phyloP scores from a whole-genome alignment of 768 basidiomycete species.

The Russula ochroleuca region DNA sequence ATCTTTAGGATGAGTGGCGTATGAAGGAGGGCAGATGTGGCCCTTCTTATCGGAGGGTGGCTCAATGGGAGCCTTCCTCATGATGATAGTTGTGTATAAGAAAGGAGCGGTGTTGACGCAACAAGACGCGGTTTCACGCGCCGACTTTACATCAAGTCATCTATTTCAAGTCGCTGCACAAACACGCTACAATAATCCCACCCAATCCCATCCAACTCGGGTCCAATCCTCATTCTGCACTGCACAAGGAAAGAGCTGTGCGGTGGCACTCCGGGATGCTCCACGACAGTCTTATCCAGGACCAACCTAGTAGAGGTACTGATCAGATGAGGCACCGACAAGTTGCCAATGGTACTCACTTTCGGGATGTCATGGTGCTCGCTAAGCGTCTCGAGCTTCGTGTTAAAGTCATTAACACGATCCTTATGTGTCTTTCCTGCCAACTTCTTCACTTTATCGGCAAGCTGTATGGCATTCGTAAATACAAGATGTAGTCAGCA shows the following conservation, averaged over 20 bases:
- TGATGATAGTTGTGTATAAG: conserved; percentile 32
- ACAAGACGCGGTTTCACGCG: conserved; percentile 31
- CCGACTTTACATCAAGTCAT: conserved; percentile 32
- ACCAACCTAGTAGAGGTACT: conserved; percentile 55
- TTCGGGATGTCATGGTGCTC: conserved; percentile 96
- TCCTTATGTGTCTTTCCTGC: conserved; percentile 91
- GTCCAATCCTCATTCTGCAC: conserved; percentile 6
- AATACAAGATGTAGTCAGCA: conserved; percentile 6
- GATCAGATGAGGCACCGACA: conserved; percentile 9
- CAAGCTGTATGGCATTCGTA: conserved; percentile 47
- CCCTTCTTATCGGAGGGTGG: conserved; percentile 44
- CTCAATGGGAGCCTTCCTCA: conserved; percentile 34
- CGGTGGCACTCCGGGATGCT: conserved; percentile 9
- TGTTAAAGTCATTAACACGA: conserved; percentile 85
- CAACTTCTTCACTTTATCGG: conserved; percentile 66
- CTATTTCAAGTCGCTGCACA: conserved; percentile 35
- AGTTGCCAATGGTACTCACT: conserved; percentile 40
- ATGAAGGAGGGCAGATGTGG: conserved; percentile 52
- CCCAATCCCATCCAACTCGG: conserved; percentile 12
- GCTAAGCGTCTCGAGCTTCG: conserved; percentile 78
- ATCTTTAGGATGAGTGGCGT: conserved; percentile 68
- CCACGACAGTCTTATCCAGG: conserved; percentile 60
- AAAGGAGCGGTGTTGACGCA: conserved; percentile 24
- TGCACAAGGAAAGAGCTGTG: not conserved
- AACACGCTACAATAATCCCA: conserved; percentile 33